These are phyloP conservation scores for Aegilops bicornis DNA, from an alignment of 176 grass and related monocot genomes.

Conservation along the genomic window DNA sequence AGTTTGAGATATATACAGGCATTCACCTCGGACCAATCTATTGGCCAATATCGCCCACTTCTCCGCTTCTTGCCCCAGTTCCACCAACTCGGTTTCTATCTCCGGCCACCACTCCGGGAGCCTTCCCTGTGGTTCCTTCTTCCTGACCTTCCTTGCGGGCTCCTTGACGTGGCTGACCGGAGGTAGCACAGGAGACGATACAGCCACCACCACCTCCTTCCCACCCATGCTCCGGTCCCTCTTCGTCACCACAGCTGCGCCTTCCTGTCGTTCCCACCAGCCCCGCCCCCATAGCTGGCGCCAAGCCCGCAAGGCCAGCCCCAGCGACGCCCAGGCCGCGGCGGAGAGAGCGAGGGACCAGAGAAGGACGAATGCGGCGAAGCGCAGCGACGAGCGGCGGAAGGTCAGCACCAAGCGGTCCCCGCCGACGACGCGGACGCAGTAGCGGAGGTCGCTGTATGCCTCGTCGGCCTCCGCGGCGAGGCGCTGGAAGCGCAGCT, in stretches of 20 bases:
- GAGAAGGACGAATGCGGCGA: constrained; percentile 39
- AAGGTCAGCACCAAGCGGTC: constrained; percentile 64
- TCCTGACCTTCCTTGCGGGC: constrained; percentile 21
- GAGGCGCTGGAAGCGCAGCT: constrained; percentile 50
- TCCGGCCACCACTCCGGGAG: constrained; percentile 64
- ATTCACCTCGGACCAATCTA: constrained; percentile 69
- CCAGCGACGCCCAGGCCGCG: constrained; percentile 35
- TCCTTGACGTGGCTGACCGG: constrained; percentile 30
- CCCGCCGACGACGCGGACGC: constrained; percentile 46
- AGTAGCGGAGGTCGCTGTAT: constrained; percentile 53
- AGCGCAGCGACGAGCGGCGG: constrained; percentile 59
- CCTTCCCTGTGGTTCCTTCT: constrained; percentile 15
- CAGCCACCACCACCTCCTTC: constrained; percentile 64
- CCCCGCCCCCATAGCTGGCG: constrained; percentile 5
- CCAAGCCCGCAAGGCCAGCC: constrained; percentile 33
- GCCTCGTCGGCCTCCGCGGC: constrained; percentile 44
- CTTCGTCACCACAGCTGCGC: constrained; percentile 20
- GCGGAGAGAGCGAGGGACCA: constrained; percentile 46
- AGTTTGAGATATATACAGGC: background rate
- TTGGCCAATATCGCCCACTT: constrained; percentile 37
- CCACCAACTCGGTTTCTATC: background rate
- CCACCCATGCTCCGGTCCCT: constrained; percentile 72
- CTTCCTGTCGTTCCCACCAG: constrained; percentile 22
- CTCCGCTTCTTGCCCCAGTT: constrained; percentile 12
- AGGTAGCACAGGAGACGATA: constrained; percentile 13